phyloP scores from a whole-genome alignment of 148 eudicot genomes.

The Dianthus caryophyllus region DNA sequence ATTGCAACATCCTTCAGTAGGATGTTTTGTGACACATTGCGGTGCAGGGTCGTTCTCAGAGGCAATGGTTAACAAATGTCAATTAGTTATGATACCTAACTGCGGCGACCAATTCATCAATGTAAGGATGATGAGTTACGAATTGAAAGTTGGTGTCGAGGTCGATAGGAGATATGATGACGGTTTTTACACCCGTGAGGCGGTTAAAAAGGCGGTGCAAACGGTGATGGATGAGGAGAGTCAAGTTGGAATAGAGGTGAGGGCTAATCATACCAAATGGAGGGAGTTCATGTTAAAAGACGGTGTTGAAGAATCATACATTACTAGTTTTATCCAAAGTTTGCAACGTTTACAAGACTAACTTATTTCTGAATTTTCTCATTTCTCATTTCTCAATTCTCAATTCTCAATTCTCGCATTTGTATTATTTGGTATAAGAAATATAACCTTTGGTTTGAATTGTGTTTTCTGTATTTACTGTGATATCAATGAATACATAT shows the following conservation, averaged over 20 bases:
- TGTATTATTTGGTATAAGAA: no score
- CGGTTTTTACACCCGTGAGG: conserved; percentile 9
- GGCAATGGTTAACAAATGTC: conserved; percentile 28
- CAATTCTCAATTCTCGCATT: no score
- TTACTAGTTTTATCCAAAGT: conserved; percentile 3
- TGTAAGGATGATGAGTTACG: conserved; percentile 33
- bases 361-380: no score
- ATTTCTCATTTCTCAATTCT: no score
- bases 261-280: conserved; percentile 22
- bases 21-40: conserved; percentile 49
- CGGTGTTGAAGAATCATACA: conserved; percentile 19
- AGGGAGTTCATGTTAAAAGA: conserved; percentile 19
- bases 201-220: conserved; percentile 6
- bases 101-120: conserved; percentile 30
- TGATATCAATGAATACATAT: no score
- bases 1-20: conserved; percentile 37
- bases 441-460: no score
- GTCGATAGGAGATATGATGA: conserved; percentile 13
- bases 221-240: conserved; percentile 21
- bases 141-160: conserved; percentile 19
- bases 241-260: conserved; percentile 14
- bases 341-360: no score
- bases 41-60: conserved; percentile 44
- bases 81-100: conserved; percentile 39
- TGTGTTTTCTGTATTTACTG: no score